These are phyloP conservation scores for Nakazawaea anatomiae DNA, from an alignment of 805 yeast genomes.

Conservation along the genomic window DNA sequence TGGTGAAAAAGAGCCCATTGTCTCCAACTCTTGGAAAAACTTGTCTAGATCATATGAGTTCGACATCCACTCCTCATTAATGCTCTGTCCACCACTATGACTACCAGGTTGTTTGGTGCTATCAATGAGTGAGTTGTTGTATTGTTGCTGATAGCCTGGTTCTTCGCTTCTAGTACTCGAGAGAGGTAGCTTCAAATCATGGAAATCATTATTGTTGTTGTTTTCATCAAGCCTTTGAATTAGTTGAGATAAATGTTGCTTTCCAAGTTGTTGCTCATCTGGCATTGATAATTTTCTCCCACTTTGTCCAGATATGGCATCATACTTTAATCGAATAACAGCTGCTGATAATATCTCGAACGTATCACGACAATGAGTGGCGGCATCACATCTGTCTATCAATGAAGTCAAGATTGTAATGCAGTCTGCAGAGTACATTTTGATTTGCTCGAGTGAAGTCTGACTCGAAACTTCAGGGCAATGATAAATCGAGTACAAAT, in stretches of 20 bases:
- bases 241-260: slow-evolving; percentile 31
- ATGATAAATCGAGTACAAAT: slow-evolving; percentile 69
- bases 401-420: slow-evolving; percentile 54
- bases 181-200: not conserved
- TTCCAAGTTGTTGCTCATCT: slow-evolving; percentile 19
- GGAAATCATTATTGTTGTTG: not conserved
- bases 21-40: slow-evolving; percentile 44
- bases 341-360: slow-evolving; percentile 71
- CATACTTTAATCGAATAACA: slow-evolving; percentile 52
- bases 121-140: not conserved
- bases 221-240: slow-evolving; percentile 24
- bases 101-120: slow-evolving; percentile 3
- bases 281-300: slow-evolving; percentile 9
- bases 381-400: slow-evolving; percentile 73
- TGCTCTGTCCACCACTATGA: not conserved
- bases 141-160: slow-evolving; percentile 2
- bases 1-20: slow-evolving; percentile 16
- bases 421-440: slow-evolving; percentile 42
- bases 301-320: not conserved
- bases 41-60: slow-evolving; percentile 32
- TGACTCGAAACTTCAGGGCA: slow-evolving; percentile 45
- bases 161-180: not conserved
- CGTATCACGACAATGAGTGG: slow-evolving; percentile 62
- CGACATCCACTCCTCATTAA: slow-evolving; percentile 26
- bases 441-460: slow-evolving; percentile 43